Conservation (phyloP, 176 grass and related monocot species). For the Aechmea fasciata region DNA sequence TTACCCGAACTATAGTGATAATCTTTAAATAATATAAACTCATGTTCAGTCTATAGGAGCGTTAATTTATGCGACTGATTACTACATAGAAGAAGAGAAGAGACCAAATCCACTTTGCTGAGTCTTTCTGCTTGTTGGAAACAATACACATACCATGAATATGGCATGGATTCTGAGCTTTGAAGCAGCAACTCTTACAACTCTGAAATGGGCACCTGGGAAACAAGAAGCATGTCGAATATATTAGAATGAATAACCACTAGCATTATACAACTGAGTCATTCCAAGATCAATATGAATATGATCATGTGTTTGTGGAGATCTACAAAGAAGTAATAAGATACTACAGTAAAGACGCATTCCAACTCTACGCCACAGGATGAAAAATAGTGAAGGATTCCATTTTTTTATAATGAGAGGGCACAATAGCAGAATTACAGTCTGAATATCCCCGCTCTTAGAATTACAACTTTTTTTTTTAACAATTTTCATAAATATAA, state of each 20-base stretch:
- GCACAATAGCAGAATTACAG: too few relatives aligned
- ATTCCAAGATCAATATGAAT: not conserved
- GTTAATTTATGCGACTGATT: not conserved
- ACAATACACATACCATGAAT: constrained; percentile 70
- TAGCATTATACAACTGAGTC: not conserved
- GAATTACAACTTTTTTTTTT: too few relatives aligned
- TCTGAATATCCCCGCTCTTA: too few relatives aligned
- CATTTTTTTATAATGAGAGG: too few relatives aligned
- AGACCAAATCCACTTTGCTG: not conserved
- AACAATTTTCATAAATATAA: too few relatives aligned
- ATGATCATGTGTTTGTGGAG: not conserved
- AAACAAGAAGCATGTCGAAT: constrained; percentile 4
- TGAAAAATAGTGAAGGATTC: too few relatives aligned
- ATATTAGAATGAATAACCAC: not conserved
- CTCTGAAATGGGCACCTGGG: constrained; percentile 89
- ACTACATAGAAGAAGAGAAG: not conserved
- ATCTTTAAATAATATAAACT: not conserved
- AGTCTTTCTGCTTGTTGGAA: not conserved
- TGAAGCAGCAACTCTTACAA: constrained; percentile 96
- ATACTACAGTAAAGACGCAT: too few relatives aligned
- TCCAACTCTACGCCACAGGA: too few relatives aligned
- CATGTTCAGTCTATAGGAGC: not conserved
- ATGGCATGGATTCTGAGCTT: constrained; percentile 95
- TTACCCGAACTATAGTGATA: not conserved
- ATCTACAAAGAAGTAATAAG: too few relatives aligned